Percentiles rank a stretch among this genome's conserved stretches.
Conservation (phyloP, 352 stramenopile genomes). For the Phytophthora cryptogea region DNA sequence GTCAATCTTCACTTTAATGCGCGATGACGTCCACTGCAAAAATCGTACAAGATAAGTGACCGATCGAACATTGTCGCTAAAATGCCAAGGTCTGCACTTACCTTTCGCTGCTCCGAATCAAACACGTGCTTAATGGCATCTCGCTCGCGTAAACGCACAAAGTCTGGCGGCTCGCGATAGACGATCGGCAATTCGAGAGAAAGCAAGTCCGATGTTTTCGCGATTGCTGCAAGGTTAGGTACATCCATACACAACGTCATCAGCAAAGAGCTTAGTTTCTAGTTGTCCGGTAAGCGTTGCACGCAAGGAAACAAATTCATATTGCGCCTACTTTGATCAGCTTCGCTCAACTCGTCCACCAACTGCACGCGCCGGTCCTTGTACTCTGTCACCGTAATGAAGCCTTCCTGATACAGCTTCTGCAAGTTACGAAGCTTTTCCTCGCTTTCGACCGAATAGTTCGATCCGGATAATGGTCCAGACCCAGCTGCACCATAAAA, state of each 20-base stretch:
- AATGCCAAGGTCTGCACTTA: constrained; percentile 12
- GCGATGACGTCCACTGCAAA: constrained; percentile 63
- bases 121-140: constrained; percentile 84
- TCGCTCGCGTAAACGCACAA: constrained; percentile 56
- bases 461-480: constrained; percentile 6
- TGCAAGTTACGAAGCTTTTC: constrained; percentile 77
- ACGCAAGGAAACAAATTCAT: constrained; percentile 3
- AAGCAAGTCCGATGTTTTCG: constrained; percentile 64
- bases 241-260: constrained; percentile 1
- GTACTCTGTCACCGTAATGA: constrained; percentile 84
- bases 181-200: constrained; percentile 56
- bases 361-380: constrained; percentile 69
- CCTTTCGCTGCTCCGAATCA: constrained; percentile 69
- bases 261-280: constrained; percentile 12
- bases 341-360: constrained; percentile 60
- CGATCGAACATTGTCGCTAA: not conserved
- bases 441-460: constrained; percentile 36
- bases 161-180: constrained; percentile 68
- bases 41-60: not conserved
- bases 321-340: constrained; percentile 56
- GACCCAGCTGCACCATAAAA: constrained; percentile 5
- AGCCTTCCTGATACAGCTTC: constrained; percentile 77
- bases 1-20: constrained; percentile 79
- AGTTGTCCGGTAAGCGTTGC: not conserved
- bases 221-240: constrained; percentile 43